Evolutionary conservation across 2,329 filamentous ascomycete species (phyloP), one percentile per base, ranked within the genome.

Genomic region (Arthrinium puccinioides): DNA sequence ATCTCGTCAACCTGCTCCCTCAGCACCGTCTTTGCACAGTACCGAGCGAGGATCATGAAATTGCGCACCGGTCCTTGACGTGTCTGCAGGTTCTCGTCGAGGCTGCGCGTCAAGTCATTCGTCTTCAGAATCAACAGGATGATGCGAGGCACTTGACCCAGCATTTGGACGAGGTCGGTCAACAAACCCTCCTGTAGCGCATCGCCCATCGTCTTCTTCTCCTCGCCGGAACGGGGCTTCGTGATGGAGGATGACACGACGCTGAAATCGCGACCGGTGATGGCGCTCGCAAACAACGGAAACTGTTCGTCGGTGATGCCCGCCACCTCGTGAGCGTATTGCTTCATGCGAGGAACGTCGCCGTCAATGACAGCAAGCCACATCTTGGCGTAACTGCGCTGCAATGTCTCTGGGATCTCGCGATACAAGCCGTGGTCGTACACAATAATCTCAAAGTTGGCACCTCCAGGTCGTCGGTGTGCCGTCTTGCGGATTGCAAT

Each of bases 391-490:
- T 98, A 98, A 14, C 83, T 86, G 18, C 88, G 79, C 36, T 88
- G 82, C 20, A 96, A 64, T 2, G 77, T 64, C 39, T 79, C 68
- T 0, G 89, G 86, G 36, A 97, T 97, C 49, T 94, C 87, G 40
- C 94, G 84, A 62, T 98, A 98, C 3, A 98, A 72, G 3, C 92
- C 94, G 59, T 98, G 92, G 55, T 98, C 92, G 64, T 98, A 98
- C 4, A 98, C 74, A 39, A 98, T 83, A 37, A 98, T 76, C 56
- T 98, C 92, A 54, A 98, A 98, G 60, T 97, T 97, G 26, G 79
- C 63, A 5, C 67, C 61, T 30, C 66, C 51, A 63, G 72, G 41
- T 69, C 67, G 26, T 72, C 66, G 24, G 75, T 70, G 13, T 59
- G 71, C 59, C 53, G 90, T 92, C 57, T 86, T 80, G 28, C 89